These are phyloP conservation scores for Coriolopsis trogii DNA, from an alignment of 1,284 basidiomycete genomes.

Conservation along the genomic window DNA sequence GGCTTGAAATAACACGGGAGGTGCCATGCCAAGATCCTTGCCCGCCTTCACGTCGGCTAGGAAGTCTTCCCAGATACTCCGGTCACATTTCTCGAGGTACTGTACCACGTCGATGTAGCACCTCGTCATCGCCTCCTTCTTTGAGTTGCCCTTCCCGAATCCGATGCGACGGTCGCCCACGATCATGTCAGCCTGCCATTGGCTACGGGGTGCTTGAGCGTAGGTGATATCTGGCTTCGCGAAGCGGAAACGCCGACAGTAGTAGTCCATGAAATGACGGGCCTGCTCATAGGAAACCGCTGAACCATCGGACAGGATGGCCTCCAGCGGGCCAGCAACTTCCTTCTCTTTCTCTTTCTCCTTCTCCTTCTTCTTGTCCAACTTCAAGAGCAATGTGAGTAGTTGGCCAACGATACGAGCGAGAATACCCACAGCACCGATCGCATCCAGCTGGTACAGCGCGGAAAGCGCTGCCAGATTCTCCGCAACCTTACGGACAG, in stretches of 20 bases:
- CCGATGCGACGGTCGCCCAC: slow-evolving; percentile 85
- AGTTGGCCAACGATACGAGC: not conserved
- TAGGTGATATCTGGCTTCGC: slow-evolving; percentile 80
- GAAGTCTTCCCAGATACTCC: slow-evolving; percentile 79
- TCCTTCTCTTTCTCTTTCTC: too few species aligned
- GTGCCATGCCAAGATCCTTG: slow-evolving; percentile 71
- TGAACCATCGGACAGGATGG: slow-evolving; percentile 67
- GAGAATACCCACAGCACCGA: slow-evolving; percentile 52
- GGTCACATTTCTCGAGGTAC: slow-evolving; percentile 87
- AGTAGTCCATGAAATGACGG: slow-evolving; percentile 93
- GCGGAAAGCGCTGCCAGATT: slow-evolving; percentile 77
- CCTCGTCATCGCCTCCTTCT: slow-evolving; percentile 76
- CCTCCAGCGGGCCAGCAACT: slow-evolving; percentile 18
- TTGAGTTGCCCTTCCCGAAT: slow-evolving; percentile 68
- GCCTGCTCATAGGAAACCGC: slow-evolving; percentile 76
- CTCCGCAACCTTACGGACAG: slow-evolving; percentile 71
- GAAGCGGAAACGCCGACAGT: slow-evolving; percentile 84
- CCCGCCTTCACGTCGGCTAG: slow-evolving; percentile 60
- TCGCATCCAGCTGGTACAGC: slow-evolving; percentile 66
- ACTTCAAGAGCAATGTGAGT: slow-evolving; percentile 6
- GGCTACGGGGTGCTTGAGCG: slow-evolving; percentile 32
- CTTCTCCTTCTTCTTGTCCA: slow-evolving; percentile 23
- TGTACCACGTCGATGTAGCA: slow-evolving; percentile 89
- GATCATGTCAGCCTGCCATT: slow-evolving; percentile 84
- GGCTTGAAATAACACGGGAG: slow-evolving; percentile 74